Base-by-base conservation (phyloP, 1,284 basidiomycete genomes). In the Flammula alnicola region DNA sequence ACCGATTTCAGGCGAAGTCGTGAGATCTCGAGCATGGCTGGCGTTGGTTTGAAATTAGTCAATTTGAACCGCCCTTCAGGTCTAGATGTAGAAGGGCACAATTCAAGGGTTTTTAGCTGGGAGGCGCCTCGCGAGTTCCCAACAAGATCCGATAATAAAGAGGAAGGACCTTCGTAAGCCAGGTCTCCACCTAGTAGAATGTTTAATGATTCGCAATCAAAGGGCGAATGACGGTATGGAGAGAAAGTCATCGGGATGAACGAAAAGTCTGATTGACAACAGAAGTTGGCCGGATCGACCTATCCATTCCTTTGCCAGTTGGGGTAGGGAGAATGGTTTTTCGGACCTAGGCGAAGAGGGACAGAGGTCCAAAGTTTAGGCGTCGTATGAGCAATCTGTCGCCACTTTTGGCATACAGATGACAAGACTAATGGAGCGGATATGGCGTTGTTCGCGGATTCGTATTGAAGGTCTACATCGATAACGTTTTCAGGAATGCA, bases 391-490 rank as follows among this genome's bases (percentile, higher is more conserved):
- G 20, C 30, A 6, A 44, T 23, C 7, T 29, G 7, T 12, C 42
- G 11, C 42, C 42, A 44, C 9, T 14, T 44, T 16, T 12, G 42
- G 25, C 19, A 44, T n/a, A 44, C 40, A 37, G 35, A 14, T 16
- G 40, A 9, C 1, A 41, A 26, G 8, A 16, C 17, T 6, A 41
- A 19, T 17, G 40, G 40, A 27, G 20, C 20, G 20, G 35, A 20
- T 20, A 4, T n/a, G n/a, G n/a, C n/a, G n/a, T n/a, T n/a, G n/a
- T n/a, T n/a, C n/a, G n/a, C n/a, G n/a, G n/a, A n/a, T n/a, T n/a
- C n/a, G n/a, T 6, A 11, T 37, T 14, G 20, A 6, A 16, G 35
- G n/a, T 17, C 11, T 37, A 19, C 32, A 11, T 14, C 16, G 3
- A 35, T 14, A 4, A 19, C 16, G 16, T 30, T 17, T 16, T 27